These are phyloP conservation scores for Silene latifolia DNA, from an alignment of 148 eudicot genomes.

Conservation along the genomic window DNA sequence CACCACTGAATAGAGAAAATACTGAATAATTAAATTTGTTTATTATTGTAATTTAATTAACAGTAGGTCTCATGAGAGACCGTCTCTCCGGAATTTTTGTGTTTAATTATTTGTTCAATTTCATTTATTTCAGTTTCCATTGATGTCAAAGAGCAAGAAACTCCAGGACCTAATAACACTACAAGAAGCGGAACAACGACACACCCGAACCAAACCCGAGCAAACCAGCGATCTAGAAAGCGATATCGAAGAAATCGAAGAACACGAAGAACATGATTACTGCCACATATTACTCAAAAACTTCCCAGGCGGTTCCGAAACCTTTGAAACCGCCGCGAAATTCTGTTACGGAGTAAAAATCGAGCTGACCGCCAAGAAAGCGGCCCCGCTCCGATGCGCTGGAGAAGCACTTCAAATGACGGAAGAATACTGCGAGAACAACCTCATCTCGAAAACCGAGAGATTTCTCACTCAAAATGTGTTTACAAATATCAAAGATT, in stretches of 20 bases:
- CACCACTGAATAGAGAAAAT: too few species aligned
- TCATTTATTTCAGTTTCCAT: constrained; percentile 59
- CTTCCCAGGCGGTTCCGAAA: constrained; percentile 78
- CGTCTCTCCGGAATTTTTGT: too few species aligned
- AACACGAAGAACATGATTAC: constrained; percentile 25
- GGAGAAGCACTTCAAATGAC: constrained; percentile 80
- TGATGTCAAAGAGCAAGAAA: constrained; percentile 89
- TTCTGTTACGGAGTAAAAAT: constrained; percentile 93
- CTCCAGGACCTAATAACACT: constrained; percentile 18
- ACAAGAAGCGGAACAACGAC: background rate
- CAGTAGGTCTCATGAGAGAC: too few species aligned
- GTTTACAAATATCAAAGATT: constrained; percentile 46
- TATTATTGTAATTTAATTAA: too few species aligned
- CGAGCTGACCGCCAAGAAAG: constrained; percentile 57
- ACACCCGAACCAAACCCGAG: background rate
- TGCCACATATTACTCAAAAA: constrained; percentile 48
- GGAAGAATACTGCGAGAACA: constrained; percentile 73
- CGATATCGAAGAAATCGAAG: constrained; percentile 14
- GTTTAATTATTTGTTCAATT: background rate
- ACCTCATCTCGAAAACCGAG: constrained; percentile 72
- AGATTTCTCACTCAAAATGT: constrained; percentile 50
- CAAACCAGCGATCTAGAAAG: constrained; percentile 20
- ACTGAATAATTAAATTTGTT: too few species aligned
- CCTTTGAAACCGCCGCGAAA: constrained; percentile 88
- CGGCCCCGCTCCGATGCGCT: constrained; percentile 82